Evolutionary conservation across 129 eudicot species (phyloP).

Genomic region (Heracleum sosnowskyi): DNA sequence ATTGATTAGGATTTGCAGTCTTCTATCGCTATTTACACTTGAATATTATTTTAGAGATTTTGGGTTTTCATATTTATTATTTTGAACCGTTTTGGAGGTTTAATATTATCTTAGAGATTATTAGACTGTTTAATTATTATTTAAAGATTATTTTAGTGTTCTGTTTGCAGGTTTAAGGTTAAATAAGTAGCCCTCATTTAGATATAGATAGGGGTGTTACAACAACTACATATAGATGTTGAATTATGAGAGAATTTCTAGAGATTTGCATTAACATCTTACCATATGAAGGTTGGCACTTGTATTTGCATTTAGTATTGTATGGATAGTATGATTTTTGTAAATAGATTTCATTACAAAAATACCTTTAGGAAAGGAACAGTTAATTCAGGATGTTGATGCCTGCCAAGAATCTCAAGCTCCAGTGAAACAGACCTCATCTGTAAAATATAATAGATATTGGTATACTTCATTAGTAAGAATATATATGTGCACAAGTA

Average conservation of each 20-base stretch:
- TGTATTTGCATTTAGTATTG: background rate
- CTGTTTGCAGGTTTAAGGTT: too few species aligned
- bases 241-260: background rate
- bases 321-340: background rate
- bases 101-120: too few species aligned
- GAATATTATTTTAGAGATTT: too few species aligned
- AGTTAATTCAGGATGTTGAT: slow-evolving; percentile 79
- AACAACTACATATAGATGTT: background rate
- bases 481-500: background rate
- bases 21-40: too few species aligned
- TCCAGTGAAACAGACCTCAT: slow-evolving; percentile 86
- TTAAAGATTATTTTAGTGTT: too few species aligned
- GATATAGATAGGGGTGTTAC: too few species aligned
- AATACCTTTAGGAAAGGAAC: slow-evolving; percentile 64
- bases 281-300: background rate
- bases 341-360: background rate
- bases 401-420: slow-evolving; percentile 96
- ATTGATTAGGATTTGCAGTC: too few species aligned
- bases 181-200: too few species aligned
- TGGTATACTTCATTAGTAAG: background rate
- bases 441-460: slow-evolving; percentile 38
- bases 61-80: too few species aligned
- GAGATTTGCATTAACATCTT: background rate
- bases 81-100: too few species aligned
- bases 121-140: too few species aligned